A percentile compares a stretch with the other conserved stretches of the same genome.
These are phyloP conservation scores for Macrolepiota fuliginosa DNA, from an alignment of 768 basidiomycete genomes.

Conservation along the genomic window DNA sequence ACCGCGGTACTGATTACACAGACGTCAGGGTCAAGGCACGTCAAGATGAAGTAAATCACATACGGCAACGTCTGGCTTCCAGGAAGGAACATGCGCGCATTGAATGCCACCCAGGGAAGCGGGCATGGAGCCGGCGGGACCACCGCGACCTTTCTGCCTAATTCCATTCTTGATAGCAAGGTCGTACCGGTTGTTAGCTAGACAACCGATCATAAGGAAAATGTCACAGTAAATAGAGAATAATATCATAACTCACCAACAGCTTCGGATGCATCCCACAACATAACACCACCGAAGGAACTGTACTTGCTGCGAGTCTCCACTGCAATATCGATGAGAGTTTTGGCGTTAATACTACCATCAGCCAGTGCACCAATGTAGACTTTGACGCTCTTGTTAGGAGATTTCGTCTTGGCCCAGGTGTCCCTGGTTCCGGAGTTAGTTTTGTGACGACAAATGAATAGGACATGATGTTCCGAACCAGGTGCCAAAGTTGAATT, in stretches of 20 bases:
- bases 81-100: conserved; percentile 42
- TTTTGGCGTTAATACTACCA: conserved; percentile 45
- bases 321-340: conserved; percentile 36
- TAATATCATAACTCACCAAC: conserved; percentile 24
- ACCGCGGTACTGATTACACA: conserved; percentile 35
- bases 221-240: background rate
- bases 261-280: conserved; percentile 39
- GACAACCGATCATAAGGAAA: background rate
- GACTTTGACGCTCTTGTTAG: conserved; percentile 51
- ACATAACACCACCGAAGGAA: conserved; percentile 52
- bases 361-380: conserved; percentile 57
- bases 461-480: conserved; percentile 15
- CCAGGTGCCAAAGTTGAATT: conserved; percentile 50
- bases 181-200: conserved; percentile 41
- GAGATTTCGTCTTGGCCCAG: conserved; percentile 55
- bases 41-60: conserved; percentile 31
- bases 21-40: background rate
- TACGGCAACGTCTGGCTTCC: conserved; percentile 36
- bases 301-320: conserved; percentile 42
- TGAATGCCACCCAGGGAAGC: conserved; percentile 24
- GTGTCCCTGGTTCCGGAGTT: conserved; percentile 34
- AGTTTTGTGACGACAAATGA: background rate
- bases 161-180: conserved; percentile 40
- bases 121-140: conserved; percentile 2
- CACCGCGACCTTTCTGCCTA: conserved; percentile 17